Base-by-base conservation (phyloP, 1,284 basidiomycete species). In the Trichosporon faecale region DNA sequence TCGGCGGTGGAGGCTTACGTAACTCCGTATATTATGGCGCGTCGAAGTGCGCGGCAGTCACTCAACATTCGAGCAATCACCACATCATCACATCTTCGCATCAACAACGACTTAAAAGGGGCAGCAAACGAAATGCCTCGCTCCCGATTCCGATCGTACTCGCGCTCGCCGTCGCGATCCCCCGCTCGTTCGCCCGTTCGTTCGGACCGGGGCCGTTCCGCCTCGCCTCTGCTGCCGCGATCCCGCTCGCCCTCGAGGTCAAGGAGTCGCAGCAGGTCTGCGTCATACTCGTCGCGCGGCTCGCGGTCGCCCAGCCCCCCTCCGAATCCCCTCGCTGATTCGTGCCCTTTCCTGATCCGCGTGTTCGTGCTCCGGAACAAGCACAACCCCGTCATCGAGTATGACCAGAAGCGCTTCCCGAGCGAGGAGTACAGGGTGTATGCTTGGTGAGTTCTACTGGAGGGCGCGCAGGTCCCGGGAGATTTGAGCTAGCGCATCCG, bases 341-440 rank as follows among this genome's bases (percentile, higher is more conserved):
- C 66, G 31, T 75, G 75, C 35, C 81, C 81, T 2, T 79, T 80
- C 71, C 74, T 80, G 46, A 79, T 82, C 67, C 75, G 80, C n/a
- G 67, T 80, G n/a, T 81, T 78, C 66, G 75, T 82, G 25, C 78
- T 77, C 6, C 80, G 79, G 66, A 76, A 77, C 12, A 74, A 72
- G 68, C 81, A 82, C 72, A 75, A 77, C 2, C 77, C 78, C 2
- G 73, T 82, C 57, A 52, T 72, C 11, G 81, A 81, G 37, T 81
- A 80, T 71, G 81, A 82, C 68, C 73, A 78, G 21, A 79, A 78
- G 7, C 69, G 70, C 33, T 77, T 81, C 8, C 81, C 81, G 2
- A 8, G 72, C 44, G 78, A 79, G 66, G 81, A 82, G 71, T 82
- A 77, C 64, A 72, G 75, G 44, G 79, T 79, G 6, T 81, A 81